Evolutionary conservation across 106 monocot genomes (phyloP).

Genomic region (Phalaenopsis aphrodite): DNA sequence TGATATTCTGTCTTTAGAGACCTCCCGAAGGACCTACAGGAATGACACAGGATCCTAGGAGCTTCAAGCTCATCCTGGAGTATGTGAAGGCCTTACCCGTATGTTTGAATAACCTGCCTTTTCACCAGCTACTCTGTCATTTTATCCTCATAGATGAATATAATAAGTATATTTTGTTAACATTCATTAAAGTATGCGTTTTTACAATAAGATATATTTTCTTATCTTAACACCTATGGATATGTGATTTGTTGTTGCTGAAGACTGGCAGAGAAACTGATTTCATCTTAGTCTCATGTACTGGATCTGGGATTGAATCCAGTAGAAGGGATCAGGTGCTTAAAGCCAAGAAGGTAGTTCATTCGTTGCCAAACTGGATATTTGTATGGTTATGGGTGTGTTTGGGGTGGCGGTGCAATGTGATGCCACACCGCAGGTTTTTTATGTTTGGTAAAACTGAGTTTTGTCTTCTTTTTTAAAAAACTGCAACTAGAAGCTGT

Average conservation of each 20-base stretch:
- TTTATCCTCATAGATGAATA: too few relatives aligned
- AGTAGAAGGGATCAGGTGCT: constrained; percentile 89
- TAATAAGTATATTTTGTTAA: neutral
- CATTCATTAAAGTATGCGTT: neutral
- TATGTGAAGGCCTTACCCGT: constrained; percentile 98
- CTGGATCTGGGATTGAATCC: constrained; percentile 76
- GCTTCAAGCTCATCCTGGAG: constrained; percentile 85
- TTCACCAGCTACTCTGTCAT: too few relatives aligned
- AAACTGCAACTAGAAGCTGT: too few relatives aligned
- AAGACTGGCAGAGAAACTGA: constrained; percentile 96
- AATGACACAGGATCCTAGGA: constrained; percentile 64
- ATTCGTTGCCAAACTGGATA: neutral
- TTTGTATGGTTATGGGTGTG: neutral
- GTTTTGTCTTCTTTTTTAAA: too few relatives aligned
- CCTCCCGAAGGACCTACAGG: constrained; percentile 54
- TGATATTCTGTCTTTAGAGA: constrained; percentile 42
- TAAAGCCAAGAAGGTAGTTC: constrained; percentile 83
- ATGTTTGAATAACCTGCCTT: constrained; percentile 18
- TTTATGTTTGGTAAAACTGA: too few relatives aligned
- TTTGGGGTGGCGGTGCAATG: too few relatives aligned
- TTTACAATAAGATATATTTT: neutral
- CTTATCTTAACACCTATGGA: neutral
- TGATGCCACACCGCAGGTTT: too few relatives aligned
- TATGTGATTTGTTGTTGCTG: constrained; percentile 12
- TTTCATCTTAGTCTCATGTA: constrained; percentile 89